Conservation (phyloP, 164 flowering plant species). For the Amborella trichopoda region DNA sequence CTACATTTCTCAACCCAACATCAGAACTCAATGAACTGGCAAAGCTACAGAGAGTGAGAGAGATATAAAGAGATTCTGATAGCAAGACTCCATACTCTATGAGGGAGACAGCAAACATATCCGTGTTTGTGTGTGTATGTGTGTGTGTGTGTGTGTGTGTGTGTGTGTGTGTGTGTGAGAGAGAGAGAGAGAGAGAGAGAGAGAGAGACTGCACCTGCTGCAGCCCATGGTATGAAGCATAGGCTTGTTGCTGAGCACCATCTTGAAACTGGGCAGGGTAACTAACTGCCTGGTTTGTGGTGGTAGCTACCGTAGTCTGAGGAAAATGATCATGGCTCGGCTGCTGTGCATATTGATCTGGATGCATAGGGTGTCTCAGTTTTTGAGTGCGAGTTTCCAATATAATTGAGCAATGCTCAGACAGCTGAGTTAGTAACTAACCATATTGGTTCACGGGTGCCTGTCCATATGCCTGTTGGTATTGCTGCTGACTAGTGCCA, state of each 20-base stretch:
- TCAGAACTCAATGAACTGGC: no score
- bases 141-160: background rate
- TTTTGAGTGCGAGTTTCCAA: background rate
- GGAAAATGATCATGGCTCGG: background rate
- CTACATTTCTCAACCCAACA: no score
- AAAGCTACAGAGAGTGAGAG: background rate
- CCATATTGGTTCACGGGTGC: background rate
- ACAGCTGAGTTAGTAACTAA: background rate
- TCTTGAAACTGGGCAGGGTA: background rate
- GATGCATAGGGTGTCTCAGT: background rate
- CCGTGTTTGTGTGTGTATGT: background rate
- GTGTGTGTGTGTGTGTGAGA: background rate
- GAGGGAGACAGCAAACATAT: background rate
- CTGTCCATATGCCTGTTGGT: background rate
- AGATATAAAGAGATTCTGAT: background rate
- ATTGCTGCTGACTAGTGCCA: no score
- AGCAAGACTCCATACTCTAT: background rate
- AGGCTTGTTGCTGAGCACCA: background rate
- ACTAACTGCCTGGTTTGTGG: background rate
- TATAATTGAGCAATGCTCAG: background rate
- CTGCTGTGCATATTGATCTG: background rate
- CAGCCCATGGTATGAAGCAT: background rate
- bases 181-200: background rate
- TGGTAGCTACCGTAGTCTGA: no score
- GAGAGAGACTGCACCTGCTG: background rate